Percentiles rank a stretch among this genome's conserved stretches.
Evolutionary conservation across 768 basidiomycete genomes (phyloP).

Genomic region (Podaxis sp.): DNA sequence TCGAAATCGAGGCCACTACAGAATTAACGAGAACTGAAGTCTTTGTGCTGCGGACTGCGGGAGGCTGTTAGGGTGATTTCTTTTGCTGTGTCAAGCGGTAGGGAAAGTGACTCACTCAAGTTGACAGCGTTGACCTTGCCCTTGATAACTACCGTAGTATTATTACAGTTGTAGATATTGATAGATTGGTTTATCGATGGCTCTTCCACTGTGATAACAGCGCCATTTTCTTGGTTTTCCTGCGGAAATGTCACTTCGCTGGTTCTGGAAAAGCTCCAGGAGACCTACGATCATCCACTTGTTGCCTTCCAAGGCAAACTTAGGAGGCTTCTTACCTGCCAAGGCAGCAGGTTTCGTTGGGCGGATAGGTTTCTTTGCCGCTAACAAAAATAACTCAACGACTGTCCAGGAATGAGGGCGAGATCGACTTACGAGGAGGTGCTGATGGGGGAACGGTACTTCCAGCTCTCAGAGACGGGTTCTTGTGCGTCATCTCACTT

Average conservation of each 20-base stretch:
- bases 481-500: constrained; percentile 99
- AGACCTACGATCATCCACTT: constrained; percentile 87
- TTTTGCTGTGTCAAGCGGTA: constrained; percentile 5
- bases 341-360: constrained; percentile 84
- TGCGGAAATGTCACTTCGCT: constrained; percentile 27
- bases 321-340: constrained; percentile 88
- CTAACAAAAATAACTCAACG: constrained; percentile 20
- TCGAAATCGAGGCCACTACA: constrained; percentile 85
- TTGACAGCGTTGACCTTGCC: constrained; percentile 96
- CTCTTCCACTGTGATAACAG: constrained; percentile 67
- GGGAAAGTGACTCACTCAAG: constrained; percentile 53
- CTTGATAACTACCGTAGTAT: constrained; percentile 75
- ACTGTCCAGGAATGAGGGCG: not conserved
- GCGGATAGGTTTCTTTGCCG: constrained; percentile 65
- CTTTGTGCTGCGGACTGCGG: constrained; percentile 81
- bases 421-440: constrained; percentile 26
- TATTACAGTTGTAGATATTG: constrained; percentile 90
- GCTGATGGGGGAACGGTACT: constrained; percentile 40
- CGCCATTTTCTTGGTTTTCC: constrained; percentile 92
- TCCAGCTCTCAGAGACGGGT: constrained; percentile 80
- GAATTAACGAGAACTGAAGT: constrained; percentile 88
- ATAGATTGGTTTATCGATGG: constrained; percentile 79
- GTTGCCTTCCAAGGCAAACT: constrained; percentile 85
- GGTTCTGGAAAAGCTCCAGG: not conserved
- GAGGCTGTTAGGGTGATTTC: not conserved